Conservation (phyloP, 495 filamentous ascomycete species). For the Lasiosphaeriaceae sp. region DNA sequence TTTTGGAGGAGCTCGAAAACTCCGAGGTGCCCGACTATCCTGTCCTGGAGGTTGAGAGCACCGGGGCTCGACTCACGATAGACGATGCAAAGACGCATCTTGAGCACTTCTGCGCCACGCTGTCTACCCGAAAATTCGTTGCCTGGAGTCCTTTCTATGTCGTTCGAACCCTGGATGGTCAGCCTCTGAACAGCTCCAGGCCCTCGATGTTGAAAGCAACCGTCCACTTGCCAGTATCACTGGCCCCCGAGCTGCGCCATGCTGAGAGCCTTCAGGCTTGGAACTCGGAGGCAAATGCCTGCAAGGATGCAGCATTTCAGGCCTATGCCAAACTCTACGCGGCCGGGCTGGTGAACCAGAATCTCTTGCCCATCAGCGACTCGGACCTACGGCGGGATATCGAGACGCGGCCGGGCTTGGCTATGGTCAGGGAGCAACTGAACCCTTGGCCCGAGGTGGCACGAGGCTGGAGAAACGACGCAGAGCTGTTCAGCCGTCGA, state of each 20-base stretch:
- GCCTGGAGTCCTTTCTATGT: slow-evolving; percentile 51
- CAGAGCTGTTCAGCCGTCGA: slow-evolving; percentile 25
- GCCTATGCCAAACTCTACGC: slow-evolving; percentile 69
- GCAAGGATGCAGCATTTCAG: slow-evolving; percentile 79
- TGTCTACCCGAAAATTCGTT: slow-evolving; percentile 54
- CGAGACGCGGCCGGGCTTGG: slow-evolving; percentile 44
- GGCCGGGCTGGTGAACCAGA: slow-evolving; percentile 70
- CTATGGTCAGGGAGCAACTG: slow-evolving; percentile 51
- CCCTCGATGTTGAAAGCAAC: slow-evolving; percentile 42
- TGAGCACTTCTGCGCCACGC: slow-evolving; percentile 71
- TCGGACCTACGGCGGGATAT: slow-evolving; percentile 34
- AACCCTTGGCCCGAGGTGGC: slow-evolving; percentile 67
- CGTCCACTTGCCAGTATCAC: slow-evolving; percentile 68
- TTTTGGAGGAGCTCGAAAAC: slow-evolving; percentile 49
- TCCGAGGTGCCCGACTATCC: slow-evolving; percentile 44
- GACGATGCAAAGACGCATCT: slow-evolving; percentile 72
- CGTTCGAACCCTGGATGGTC: slow-evolving; percentile 12
- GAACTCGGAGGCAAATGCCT: slow-evolving; percentile 70
- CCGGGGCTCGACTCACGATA: slow-evolving; percentile 69
- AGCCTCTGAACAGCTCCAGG: slow-evolving; percentile 4
- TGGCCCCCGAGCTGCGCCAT: slow-evolving; percentile 59
- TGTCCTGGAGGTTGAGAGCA: slow-evolving; percentile 45
- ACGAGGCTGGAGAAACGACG: slow-evolving; percentile 41
- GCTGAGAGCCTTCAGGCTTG: slow-evolving; percentile 53
- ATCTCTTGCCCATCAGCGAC: slow-evolving; percentile 62